Evolutionary conservation across 129 eudicot genomes (phyloP).

Genomic region (Silybum marianum): DNA sequence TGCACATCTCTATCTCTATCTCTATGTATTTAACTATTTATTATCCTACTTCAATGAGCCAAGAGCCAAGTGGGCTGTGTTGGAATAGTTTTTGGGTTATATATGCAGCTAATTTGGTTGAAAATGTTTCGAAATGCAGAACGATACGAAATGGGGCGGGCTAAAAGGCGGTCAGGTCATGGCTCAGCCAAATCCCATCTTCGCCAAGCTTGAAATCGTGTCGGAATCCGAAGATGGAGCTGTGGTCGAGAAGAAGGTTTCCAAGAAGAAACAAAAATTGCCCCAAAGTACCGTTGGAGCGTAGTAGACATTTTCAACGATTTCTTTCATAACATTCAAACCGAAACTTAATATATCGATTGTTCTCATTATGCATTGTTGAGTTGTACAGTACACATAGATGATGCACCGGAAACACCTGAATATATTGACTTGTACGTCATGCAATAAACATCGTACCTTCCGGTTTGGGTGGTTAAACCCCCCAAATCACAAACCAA

Average conservation of each 20-base stretch:
- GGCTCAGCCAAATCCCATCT: slow-evolving; percentile 81
- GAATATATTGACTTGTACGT: not conserved
- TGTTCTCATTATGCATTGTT: slow-evolving; percentile 7
- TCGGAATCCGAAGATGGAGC: slow-evolving; percentile 33
- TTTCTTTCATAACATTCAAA: not conserved
- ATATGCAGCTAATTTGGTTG: not conserved
- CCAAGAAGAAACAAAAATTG: slow-evolving; percentile 56
- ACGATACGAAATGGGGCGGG: slow-evolving; percentile 94
- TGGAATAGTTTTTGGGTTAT: too few relatives aligned
- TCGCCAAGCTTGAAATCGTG: slow-evolving; percentile 62
- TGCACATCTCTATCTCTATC: too few relatives aligned
- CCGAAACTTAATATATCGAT: not conserved
- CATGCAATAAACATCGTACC: slow-evolving; percentile 1
- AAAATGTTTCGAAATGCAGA: slow-evolving; percentile 37
- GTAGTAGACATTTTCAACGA: slow-evolving; percentile 27
- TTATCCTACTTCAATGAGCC: not conserved
- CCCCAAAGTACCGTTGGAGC: slow-evolving; percentile 40
- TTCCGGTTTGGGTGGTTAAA: too few relatives aligned
- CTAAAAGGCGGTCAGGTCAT: slow-evolving; percentile 76
- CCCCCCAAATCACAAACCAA: too few relatives aligned
- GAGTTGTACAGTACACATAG: not conserved
- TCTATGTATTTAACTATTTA: too few relatives aligned
- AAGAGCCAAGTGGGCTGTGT: not conserved
- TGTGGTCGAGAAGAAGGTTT: slow-evolving; percentile 47
- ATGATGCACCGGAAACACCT: not conserved